Evolutionary conservation across 2,329 filamentous ascomycete species (phyloP), one percentile per base, ranked within the genome.

Genomic region (Ciborinia camelliae): DNA sequence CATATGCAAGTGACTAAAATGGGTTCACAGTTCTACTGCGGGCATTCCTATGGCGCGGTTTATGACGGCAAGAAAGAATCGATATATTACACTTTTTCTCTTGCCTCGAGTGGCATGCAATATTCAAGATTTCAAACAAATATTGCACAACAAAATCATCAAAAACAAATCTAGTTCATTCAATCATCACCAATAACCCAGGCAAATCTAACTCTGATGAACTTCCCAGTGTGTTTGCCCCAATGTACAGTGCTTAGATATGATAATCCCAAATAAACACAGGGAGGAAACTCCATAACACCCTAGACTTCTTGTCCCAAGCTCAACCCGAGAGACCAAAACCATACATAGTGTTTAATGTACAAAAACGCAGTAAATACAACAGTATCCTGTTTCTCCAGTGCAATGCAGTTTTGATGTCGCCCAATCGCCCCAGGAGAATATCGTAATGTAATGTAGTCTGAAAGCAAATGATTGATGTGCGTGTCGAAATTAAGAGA

Each of bases 381-480:
- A 65, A 57, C 41, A 37, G 50, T 67, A 65, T 62, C 63, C 65
- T 52, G 47, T 50, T 28, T 50, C 39, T 43, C 51, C 58, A 55
- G 62, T 62, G 63, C 58, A 54, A 67, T 65, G 63, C 63, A 62
- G 58, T 59, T 59, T 55, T 48, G 48, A 23, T 47, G 15, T 63
- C 52, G 32, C 41, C 39, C 37, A 9, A 41, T 26, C 14, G 52
- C 32, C 48, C 14, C 26, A 39, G n/a, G 39, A 30, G 14, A 20
- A 58, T 45, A 39, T 54, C 51, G 51, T 58, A 62, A 64, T 51
- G 32, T 30, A 32, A 14, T 43, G 20, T 15, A 59, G 9, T 32
- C 30, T 8, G 48, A 50, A 45, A 57, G 26, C 47, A 58, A 30
- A 28, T 50, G 32, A 28, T 50, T 18, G 26, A 30, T 58, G 32